Base-by-base conservation (phyloP, 1,284 basidiomycete species). In the Microbotryum intermedium region DNA sequence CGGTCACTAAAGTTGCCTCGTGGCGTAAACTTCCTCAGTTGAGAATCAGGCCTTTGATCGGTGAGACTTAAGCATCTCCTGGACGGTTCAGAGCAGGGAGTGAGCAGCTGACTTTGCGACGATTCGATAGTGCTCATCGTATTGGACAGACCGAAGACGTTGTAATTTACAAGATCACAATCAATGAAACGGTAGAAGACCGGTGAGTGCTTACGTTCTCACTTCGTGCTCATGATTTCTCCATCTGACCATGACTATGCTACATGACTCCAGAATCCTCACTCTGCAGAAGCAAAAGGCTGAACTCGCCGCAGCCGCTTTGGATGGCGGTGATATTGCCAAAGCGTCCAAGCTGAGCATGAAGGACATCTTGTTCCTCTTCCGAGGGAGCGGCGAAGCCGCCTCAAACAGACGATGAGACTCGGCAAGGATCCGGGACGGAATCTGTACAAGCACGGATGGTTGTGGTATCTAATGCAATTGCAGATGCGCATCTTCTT, bases 31-130 rank as follows among this genome's bases (percentile, higher is more conserved):
- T 46, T 29, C 26, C 50, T 42, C 45, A 18, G 20, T 47, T 49
- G 67, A 71, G 81, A 88, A 90, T 66, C 92, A 97, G 78, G 92
- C 92, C 0, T 94, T 94, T 70, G 94, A 97, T 74, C 86, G 94
- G 56, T 87, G 89, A 0, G 34, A 6, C 34, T 16, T 16, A 16
- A 39, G n/a, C n/a, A n/a, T n/a, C n/a, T n/a, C n/a, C n/a, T n/a
- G n/a, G 4, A 39, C 18, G 3, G 13, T 39, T 39, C 11, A 39
- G 34, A 16, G 34, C 18, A 39, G 34, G 34, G 18, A 39, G 13
- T 16, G 18, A 16, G 18, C 20, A 28, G 5, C 57, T 61, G 6
- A 54, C 21, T 6, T 13, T 25, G 4, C 44, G 10, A 21, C 13
- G 23, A 23, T n/a, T 28, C 20, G 20, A 34, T 8, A 58, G 60